Evolutionary conservation across 1,284 basidiomycete species (phyloP).

Genomic region (Moesziomyces sp.): DNA sequence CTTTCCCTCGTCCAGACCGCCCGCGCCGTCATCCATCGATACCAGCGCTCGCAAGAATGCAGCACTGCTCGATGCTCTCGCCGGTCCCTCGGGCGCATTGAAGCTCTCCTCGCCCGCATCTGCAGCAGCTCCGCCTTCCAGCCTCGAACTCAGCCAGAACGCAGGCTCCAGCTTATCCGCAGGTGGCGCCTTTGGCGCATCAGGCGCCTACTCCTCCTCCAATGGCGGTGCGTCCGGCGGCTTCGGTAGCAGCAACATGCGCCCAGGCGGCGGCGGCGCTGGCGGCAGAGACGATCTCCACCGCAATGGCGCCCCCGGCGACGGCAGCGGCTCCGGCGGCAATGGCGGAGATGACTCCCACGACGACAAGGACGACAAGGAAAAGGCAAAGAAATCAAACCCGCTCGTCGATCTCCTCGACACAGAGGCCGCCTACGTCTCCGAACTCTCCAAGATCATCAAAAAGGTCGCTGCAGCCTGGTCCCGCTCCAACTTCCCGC

Average conservation of each 20-base stretch:
- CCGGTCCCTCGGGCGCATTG: slow-evolving; percentile 19
- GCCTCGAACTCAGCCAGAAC: slow-evolving; percentile 30
- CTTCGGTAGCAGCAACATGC: slow-evolving; percentile 4
- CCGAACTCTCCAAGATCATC: slow-evolving; percentile 87
- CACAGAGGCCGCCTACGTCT: slow-evolving; percentile 92
- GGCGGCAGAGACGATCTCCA: slow-evolving; percentile 14
- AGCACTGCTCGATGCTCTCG: slow-evolving; percentile 30
- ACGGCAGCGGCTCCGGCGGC: slow-evolving; percentile 30
- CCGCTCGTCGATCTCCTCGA: slow-evolving; percentile 92
- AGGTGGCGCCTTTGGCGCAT: slow-evolving; percentile 18
- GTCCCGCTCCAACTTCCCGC: slow-evolving; percentile 93
- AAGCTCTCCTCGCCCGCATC: slow-evolving; percentile 12
- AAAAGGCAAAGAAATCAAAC: slow-evolving; percentile 70
- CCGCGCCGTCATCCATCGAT: slow-evolving; percentile 5
- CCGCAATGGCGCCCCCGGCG: slow-evolving; percentile 18
- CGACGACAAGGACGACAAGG: slow-evolving; percentile 29
- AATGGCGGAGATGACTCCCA: slow-evolving; percentile 28
- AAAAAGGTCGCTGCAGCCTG: slow-evolving; percentile 97
- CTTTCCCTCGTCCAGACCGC: slow-evolving; percentile 2
- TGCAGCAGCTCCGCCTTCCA: slow-evolving; percentile 16
- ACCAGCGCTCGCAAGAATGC: slow-evolving; percentile 15
- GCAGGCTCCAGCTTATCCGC: slow-evolving; percentile 20
- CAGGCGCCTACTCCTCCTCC: slow-evolving; percentile 20
- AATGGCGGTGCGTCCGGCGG: slow-evolving; percentile 10
- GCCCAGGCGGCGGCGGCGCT: slow-evolving; percentile 1